Base-by-base conservation (phyloP, 345 rosid species). In the Hibiscus mutabilis region DNA sequence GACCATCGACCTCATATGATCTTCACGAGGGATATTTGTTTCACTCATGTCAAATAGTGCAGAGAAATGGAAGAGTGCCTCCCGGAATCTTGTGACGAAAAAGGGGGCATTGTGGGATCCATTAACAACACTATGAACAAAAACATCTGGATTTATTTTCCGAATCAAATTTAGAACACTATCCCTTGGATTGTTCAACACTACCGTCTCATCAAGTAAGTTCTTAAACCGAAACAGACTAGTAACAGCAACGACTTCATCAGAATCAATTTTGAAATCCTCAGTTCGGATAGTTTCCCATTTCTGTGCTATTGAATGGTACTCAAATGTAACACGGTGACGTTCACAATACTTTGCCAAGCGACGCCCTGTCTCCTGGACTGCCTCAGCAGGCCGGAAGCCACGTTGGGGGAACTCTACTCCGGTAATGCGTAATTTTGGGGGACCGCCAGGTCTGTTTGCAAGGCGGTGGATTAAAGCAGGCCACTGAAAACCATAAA, bases 401-500 rank as follows among this genome's bases (percentile, higher is more conserved):
- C 84, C 88, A 1, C 22, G 79, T 37, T 64, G 80, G 33, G 91
- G 88, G 19, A 83, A 64, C 64, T 87, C 91, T 57, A 85, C 82
- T 21, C 87, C 91, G 0, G 88, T 87, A 42, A 87, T 76, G 27
- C 84, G 84, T 53, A 87, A 75, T 70, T 80, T 85, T 1, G 87
- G 81, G 3, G 82, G 79, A 9, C 91, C 87, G 5, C 74, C 66
- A 0, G 60, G 13, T 22, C 76, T 65, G 16, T 22, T 53, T 1
- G 86, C 75, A 47, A 86, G 82, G 18, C 58, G 66, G 52, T 84
- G 82, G 60, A 84, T 87, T 40, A 87, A 80, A 65, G 68, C 31
- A 11, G 88, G 88, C 88, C 88, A 86, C 19, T 86, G 87, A 68
- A 80, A 85, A 31, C 88, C 88, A 46, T 81, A 79, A 19, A 58